Conservation (phyloP, 164 flowering plant species). For the Dillenia suffruticosa region DNA sequence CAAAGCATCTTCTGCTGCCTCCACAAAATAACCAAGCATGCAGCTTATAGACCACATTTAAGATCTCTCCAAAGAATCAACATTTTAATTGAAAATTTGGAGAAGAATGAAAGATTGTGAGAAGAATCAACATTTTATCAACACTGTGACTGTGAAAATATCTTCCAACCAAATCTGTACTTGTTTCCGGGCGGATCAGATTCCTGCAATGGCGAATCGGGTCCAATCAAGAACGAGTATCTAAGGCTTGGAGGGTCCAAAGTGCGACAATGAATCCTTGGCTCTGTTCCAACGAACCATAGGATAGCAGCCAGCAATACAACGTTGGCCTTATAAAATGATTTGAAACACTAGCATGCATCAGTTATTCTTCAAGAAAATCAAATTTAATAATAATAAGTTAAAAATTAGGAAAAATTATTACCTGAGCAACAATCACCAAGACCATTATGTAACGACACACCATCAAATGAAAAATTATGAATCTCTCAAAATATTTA, state of each 20-base stretch:
- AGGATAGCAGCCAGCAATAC: slow-evolving; percentile 24
- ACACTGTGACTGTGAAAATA: background rate
- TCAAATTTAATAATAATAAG: background rate
- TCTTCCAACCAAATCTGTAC: background rate
- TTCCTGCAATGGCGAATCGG: slow-evolving; percentile 8
- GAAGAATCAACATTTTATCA: background rate
- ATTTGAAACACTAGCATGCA: background rate
- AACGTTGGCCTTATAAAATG: slow-evolving; percentile 27
- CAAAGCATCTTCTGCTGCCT: no score
- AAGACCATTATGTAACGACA: slow-evolving; percentile 26
- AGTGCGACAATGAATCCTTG: slow-evolving; percentile 5
- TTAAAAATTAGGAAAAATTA: no score
- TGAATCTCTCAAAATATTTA: slow-evolving; percentile 18
- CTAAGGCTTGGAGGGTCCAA: slow-evolving; percentile 3
- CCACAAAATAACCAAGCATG: no score
- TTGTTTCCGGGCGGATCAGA: background rate
- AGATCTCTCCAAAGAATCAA: no score
- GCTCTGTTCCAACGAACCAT: slow-evolving; percentile 29
- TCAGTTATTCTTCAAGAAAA: background rate
- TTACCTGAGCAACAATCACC: slow-evolving; percentile 42
- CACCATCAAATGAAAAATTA: slow-evolving; percentile 26
- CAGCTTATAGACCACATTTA: no score
- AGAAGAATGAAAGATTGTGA: background rate
- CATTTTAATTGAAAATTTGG: background rate
- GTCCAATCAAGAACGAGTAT: slow-evolving; percentile 34